Evolutionary conservation across 257 asterid genomes (phyloP), one percentile per base, ranked within the genome.

Genomic region (Marsdenia floribunda): DNA sequence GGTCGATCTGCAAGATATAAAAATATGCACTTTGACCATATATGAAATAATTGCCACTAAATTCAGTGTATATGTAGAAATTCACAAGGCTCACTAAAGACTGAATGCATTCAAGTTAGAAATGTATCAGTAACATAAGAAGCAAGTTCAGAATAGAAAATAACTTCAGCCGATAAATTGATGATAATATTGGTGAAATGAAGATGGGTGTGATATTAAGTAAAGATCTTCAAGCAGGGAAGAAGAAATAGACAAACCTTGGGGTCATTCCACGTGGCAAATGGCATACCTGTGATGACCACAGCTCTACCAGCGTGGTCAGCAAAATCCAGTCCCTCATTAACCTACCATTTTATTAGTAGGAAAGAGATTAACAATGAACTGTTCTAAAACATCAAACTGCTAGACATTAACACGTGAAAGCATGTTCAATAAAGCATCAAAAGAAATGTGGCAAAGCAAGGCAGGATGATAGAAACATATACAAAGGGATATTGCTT

Each of bases 281-380:
- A 94, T 60, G 99, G 99, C 82, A 94, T 81, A 76, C 99, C 99
- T 76, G 97, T 94, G 84, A 92, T 76, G 76, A 92, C 86, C 80
- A 94, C 99, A 72, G 99, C 99, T 81, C 99, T 92, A 79, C 99
- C 99, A 78, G 99, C 97, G 75, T 88, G 93, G 76, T 94, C 99
- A 76, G 98, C 97, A 86, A 94, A 94, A 82, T 94, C 99, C 84
- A 94, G 76, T 79, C 99, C 99, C 88, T 94, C 99, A 81, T 98
- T 94, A 77, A 92, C 99, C 99, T 94, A 79, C 57, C 63, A 74
- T 55, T 78, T 33, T 26, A 71, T 68, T 35, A 38, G 44, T 63
- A 37, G 54, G 37, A 40, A 53, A 63, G 70, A 47, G 65, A 70
- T 73, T 47, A 65, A 49, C 72, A 74, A 12, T n/a, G 29, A 19